A percentile compares a stretch with the other conserved stretches of the same genome.
These are phyloP conservation scores for Starmerella vaccinii DNA, from an alignment of 805 yeast species.

Conservation along the genomic window DNA sequence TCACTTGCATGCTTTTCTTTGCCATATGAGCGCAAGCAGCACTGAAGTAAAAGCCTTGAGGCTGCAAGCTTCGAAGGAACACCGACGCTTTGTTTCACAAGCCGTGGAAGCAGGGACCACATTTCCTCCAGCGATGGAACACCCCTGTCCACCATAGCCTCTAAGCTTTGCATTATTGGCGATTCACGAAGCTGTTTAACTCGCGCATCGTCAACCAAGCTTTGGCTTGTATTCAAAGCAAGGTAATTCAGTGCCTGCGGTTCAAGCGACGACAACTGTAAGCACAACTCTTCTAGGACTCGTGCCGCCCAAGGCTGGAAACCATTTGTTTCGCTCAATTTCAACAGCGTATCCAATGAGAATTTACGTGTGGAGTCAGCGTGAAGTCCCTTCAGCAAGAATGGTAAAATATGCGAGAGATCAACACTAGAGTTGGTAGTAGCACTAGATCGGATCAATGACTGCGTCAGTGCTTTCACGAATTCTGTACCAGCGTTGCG, in stretches of 20 bases:
- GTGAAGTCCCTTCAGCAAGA: slow-evolving; percentile 10
- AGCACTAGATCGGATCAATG: slow-evolving; percentile 10
- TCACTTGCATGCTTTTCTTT: slow-evolving; percentile 47
- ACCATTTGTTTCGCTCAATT: slow-evolving; percentile 50
- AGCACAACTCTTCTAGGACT: slow-evolving; percentile 57
- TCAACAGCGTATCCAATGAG: slow-evolving; percentile 66
- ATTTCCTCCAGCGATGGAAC: slow-evolving; percentile 26
- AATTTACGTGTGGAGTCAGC: slow-evolving; percentile 33
- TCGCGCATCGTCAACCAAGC: slow-evolving; percentile 59
- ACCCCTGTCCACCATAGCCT: slow-evolving; percentile 50
- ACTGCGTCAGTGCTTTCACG: slow-evolving; percentile 39
- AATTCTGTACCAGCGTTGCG: slow-evolving; percentile 66
- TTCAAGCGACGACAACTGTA: slow-evolving; percentile 74
- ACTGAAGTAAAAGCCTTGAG: slow-evolving; percentile 55
- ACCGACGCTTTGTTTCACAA: slow-evolving; percentile 67
- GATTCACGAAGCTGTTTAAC: slow-evolving; percentile 63
- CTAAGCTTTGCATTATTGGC: slow-evolving; percentile 83
- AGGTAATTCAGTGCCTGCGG: slow-evolving; percentile 83
- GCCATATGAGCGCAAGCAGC: slow-evolving; percentile 42
- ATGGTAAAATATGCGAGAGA: slow-evolving; percentile 13
- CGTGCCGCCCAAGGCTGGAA: slow-evolving; percentile 55
- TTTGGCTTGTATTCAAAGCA: slow-evolving; percentile 56
- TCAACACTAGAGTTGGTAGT: background rate
- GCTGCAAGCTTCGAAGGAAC: slow-evolving; percentile 86
- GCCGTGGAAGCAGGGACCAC: slow-evolving; percentile 34